Evolutionary conservation across 345 rosid genomes (phyloP), one percentile per base, ranked within the genome.

Genomic region (Pugionium dolabratum): DNA sequence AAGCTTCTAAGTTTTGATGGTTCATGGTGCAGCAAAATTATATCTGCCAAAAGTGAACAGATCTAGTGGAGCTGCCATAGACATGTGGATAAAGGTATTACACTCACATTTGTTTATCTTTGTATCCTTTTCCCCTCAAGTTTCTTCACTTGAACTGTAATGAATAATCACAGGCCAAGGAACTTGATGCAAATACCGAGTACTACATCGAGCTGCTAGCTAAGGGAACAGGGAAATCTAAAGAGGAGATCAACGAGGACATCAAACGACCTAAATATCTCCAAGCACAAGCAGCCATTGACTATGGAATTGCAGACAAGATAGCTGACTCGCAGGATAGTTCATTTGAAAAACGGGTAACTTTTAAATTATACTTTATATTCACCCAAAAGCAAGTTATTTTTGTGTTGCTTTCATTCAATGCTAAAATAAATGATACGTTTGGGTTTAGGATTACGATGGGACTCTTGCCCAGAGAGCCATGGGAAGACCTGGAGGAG

Each of bases 301-400:
- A 85, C 47, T 90, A 88, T 65, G 99, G 99, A 42, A 62, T 94
- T 47, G 99, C 84, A 33, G 99, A 94, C 81, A 88, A 86, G 79
- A 76, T 88, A 52, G 73, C 86, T 10, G 79, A 77, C 79, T 76
- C 88, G 1, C 77, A 67, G 50, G 86, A 87, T 60, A 53, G 59
- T 30, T 84, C 87, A 9, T 92, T 74, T 27, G 85, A 86, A 77
- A 84, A 79, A 73, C 72, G 85, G 84, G 95, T 88, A 83, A 52
- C 46, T 25, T 56, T 59, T 42, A 42, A 30, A 9, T n/a, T 36
- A 40, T 7, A 25, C 26, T 37, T 44, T 43, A 27, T 18, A 50
- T 11, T 27, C 66, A 31, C 34, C 44, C n/a, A 37, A 27, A 45
- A 39, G 45, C 58, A 66, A 46, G 65, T 58, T 27, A 35, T 49